Conservation (phyloP, 805 yeast genomes). For the Schizosaccharomyces japonicus region DNA sequence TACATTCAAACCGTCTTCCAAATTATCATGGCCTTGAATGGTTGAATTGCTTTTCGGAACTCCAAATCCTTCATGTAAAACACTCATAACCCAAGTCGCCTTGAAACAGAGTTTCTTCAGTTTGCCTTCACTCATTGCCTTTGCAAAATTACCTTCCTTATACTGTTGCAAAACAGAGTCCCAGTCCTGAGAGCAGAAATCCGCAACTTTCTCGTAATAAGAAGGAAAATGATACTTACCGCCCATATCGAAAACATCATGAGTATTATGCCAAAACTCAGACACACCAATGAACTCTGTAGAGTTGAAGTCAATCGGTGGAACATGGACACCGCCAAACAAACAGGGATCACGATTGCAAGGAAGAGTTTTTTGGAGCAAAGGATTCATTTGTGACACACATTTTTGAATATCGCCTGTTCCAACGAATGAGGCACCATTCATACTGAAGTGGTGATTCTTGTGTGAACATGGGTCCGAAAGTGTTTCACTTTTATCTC, state of each 20-base stretch:
- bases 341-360: constrained; percentile 76
- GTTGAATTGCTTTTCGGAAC: constrained; percentile 28
- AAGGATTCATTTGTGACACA: constrained; percentile 44
- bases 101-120: constrained; percentile 71
- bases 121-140: constrained; percentile 30
- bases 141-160: constrained; percentile 31
- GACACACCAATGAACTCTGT: constrained; percentile 83
- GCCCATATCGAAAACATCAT: constrained; percentile 69
- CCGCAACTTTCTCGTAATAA: constrained; percentile 40
- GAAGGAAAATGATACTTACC: constrained; percentile 62
- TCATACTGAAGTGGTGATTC: background rate
- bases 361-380: constrained; percentile 53
- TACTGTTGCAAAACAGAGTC: constrained; percentile 22
- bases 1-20: background rate
- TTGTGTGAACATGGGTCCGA: constrained; percentile 8
- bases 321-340: constrained; percentile 89
- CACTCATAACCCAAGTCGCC: constrained; percentile 77
- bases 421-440: constrained; percentile 27
- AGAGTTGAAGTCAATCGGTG: constrained; percentile 50
- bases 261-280: constrained; percentile 81
- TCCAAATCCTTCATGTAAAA: constrained; percentile 78
- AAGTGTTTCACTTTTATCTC: background rate
- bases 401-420: constrained; percentile 62
- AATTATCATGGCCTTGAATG: background rate
- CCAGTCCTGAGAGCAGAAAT: constrained; percentile 67